These are phyloP conservation scores for Boletus fagicola DNA, from an alignment of 768 basidiomycete genomes.

Conservation along the genomic window DNA sequence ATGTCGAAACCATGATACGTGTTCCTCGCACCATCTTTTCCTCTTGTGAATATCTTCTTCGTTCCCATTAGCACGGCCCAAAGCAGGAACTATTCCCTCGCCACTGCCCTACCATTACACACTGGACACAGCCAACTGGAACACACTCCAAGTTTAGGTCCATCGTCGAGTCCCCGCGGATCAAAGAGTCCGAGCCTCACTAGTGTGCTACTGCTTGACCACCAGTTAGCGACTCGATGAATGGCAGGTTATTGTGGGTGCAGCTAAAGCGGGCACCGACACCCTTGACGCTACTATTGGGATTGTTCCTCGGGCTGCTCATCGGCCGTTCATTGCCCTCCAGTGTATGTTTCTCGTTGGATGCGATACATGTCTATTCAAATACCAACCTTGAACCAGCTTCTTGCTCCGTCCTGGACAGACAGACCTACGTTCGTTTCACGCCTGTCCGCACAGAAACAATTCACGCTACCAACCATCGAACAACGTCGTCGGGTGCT, in stretches of 20 bases:
- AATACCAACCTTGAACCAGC: slow-evolving; percentile 11
- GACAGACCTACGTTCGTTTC: slow-evolving; percentile 48
- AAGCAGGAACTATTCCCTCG: neutral
- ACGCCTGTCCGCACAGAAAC: slow-evolving; percentile 55
- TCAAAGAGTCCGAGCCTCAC: neutral
- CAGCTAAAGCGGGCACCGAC: slow-evolving; percentile 51
- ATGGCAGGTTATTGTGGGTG: slow-evolving; percentile 24
- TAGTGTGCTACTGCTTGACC: neutral
- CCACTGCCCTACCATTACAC: neutral
- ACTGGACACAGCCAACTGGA: too few relatives aligned
- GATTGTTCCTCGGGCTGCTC: slow-evolving; percentile 59
- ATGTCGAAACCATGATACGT: neutral
- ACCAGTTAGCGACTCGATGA: slow-evolving; percentile 22
- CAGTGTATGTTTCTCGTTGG: slow-evolving; percentile 24
- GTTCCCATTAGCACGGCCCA: neutral
- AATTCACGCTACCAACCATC: slow-evolving; percentile 71
- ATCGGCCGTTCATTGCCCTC: slow-evolving; percentile 49
- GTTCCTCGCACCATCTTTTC: neutral
- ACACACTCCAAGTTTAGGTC: neutral
- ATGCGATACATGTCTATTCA: neutral
- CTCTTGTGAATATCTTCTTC: neutral
- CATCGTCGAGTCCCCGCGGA: neutral
- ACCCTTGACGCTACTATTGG: slow-evolving; percentile 55
- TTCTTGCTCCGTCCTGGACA: slow-evolving; percentile 47
- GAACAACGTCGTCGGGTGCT: slow-evolving; percentile 86